Percentiles rank a stretch among this genome's conserved stretches.
phyloP scores from a whole-genome alignment of 139 green algal genomes.

The Chlamydomonas applanata region DNA sequence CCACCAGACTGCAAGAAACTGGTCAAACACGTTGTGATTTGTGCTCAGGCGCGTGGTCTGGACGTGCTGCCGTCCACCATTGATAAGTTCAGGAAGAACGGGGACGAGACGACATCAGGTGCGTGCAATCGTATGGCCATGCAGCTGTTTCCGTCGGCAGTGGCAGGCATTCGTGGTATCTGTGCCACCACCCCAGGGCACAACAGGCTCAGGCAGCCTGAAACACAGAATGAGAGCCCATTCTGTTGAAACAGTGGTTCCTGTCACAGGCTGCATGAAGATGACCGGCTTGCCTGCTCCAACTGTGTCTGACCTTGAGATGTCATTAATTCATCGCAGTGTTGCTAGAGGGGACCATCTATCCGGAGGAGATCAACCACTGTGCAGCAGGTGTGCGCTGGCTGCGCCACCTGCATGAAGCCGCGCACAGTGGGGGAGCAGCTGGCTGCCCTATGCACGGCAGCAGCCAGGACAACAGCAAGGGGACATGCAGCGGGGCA shows the following conservation, averaged over 20 bases:
- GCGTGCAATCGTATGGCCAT: no score
- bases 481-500: background rate
- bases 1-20: background rate
- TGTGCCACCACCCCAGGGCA: no score
- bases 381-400: conserved; percentile 83
- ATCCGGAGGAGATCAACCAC: conserved; percentile 89
- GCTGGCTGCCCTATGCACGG: background rate
- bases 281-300: no score
- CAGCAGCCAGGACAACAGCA: background rate
- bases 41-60: conserved; percentile 57
- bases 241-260: no score
- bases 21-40: background rate
- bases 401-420: conserved; percentile 68
- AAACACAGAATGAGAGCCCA: no score
- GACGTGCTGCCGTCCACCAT: conserved; percentile 91
- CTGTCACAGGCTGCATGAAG: no score
- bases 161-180: no score
- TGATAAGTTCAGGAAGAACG: conserved; percentile 64
- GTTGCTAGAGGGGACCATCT: conserved; percentile 75
- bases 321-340: conserved; percentile 25
- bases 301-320: no score
- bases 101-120: conserved; percentile 50
- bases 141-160: no score
- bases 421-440: conserved; percentile 15
- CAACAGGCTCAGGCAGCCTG: no score